Conservation (phyloP, 306 rosid genomes). For the Cucurbita moschata region DNA sequence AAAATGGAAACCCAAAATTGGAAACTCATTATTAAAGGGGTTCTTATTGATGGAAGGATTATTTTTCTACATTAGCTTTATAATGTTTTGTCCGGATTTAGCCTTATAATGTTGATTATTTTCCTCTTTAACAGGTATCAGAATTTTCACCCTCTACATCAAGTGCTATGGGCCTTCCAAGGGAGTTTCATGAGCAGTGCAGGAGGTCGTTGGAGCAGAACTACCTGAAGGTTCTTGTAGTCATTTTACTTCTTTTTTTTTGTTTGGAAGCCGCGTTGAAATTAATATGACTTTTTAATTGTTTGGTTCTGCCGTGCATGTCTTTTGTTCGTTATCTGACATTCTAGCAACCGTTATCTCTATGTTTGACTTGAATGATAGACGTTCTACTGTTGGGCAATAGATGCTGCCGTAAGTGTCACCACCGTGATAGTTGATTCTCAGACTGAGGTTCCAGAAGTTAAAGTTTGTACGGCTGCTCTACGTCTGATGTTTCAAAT, state of each 20-base stretch:
- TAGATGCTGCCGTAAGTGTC: conserved; percentile 74
- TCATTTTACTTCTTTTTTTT: conserved; percentile 5
- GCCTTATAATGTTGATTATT: background rate
- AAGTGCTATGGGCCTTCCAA: conserved; percentile 88
- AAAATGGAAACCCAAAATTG: background rate
- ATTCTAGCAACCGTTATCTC: background rate
- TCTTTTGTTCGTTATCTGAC: background rate
- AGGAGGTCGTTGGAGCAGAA: conserved; percentile 64
- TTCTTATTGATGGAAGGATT: background rate
- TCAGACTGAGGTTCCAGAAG: conserved; percentile 57
- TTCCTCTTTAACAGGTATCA: conserved; percentile 37
- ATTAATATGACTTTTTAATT: background rate
- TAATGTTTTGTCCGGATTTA: background rate
- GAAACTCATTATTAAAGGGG: background rate
- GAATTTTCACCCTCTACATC: conserved; percentile 97
- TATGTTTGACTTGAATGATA: conserved; percentile 13
- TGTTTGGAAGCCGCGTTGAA: background rate
- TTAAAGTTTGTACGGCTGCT: conserved; percentile 70
- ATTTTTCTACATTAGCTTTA: background rate
- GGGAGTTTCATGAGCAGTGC: conserved; percentile 95
- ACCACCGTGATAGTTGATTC: conserved; percentile 64
- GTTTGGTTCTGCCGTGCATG: background rate
- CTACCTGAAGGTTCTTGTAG: conserved; percentile 55
- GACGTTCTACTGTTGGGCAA: conserved; percentile 78
- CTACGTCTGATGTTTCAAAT: conserved; percentile 87